Percentiles rank a stretch among this genome's conserved stretches.
These are phyloP conservation scores for Thalia dealbata DNA, from an alignment of 176 grass and related monocot genomes.

Conservation along the genomic window DNA sequence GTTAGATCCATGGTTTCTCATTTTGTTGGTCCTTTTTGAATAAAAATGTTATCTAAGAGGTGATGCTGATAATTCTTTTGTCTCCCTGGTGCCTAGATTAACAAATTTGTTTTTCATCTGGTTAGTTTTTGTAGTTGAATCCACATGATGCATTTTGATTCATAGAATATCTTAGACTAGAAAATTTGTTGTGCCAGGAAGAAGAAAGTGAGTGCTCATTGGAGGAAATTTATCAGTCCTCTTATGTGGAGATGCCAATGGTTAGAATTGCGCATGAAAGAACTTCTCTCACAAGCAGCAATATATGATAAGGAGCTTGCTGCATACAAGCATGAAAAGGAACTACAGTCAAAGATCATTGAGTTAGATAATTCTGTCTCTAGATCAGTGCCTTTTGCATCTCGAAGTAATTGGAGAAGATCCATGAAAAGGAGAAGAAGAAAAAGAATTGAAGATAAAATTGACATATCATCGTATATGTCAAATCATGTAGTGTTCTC, in stretches of 20 bases:
- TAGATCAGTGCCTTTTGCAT: slow-evolving; percentile 60
- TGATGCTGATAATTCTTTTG: neutral
- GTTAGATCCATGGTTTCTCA: neutral
- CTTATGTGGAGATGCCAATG: slow-evolving; percentile 80
- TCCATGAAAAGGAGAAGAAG: slow-evolving; percentile 77
- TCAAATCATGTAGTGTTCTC: slow-evolving; percentile 62
- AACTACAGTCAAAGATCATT: slow-evolving; percentile 79
- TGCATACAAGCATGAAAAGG: slow-evolving; percentile 71
- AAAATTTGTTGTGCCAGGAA: slow-evolving; percentile 46
- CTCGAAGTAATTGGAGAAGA: slow-evolving; percentile 44
- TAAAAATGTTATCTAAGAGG: neutral
- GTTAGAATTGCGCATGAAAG: slow-evolving; percentile 75
- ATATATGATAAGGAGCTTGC: slow-evolving; percentile 79
- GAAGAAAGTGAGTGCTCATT: slow-evolving; percentile 84
- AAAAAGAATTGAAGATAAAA: slow-evolving; percentile 55
- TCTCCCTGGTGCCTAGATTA: neutral
- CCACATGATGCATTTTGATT: neutral
- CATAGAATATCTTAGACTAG: neutral
- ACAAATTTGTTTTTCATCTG: neutral
- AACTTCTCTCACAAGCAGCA: slow-evolving; percentile 56
- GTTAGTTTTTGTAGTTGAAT: neutral
- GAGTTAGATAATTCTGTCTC: slow-evolving; percentile 82
- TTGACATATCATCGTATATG: slow-evolving; percentile 49
- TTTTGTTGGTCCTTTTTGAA: neutral
- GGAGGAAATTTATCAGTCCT: slow-evolving; percentile 75